Conservation (phyloP, 1,139 yeast species). For the Yamadazyma trypodendri region DNA sequence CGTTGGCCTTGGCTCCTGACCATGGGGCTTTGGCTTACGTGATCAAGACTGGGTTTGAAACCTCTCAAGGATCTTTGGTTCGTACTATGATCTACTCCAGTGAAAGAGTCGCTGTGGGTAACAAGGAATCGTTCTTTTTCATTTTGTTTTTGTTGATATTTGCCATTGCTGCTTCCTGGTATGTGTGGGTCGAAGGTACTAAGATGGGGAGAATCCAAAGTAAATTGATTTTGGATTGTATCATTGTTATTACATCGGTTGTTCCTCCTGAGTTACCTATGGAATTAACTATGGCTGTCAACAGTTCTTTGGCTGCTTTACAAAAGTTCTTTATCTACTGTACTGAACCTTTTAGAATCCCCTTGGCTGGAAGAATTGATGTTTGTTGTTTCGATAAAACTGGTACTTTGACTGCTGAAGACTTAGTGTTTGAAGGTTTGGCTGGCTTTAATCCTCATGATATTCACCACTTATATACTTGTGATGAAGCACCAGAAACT, state of each 20-base stretch:
- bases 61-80: slow-evolving; percentile 95
- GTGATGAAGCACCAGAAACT: slow-evolving; percentile 60
- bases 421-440: slow-evolving; percentile 91
- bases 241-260: slow-evolving; percentile 91
- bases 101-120: slow-evolving; percentile 95
- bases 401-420: slow-evolving; percentile 97
- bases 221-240: slow-evolving; percentile 91
- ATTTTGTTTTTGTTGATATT: slow-evolving; percentile 84
- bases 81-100: slow-evolving; percentile 97
- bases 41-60: slow-evolving; percentile 93
- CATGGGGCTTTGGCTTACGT: slow-evolving; percentile 90
- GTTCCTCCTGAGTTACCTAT: slow-evolving; percentile 99
- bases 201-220: slow-evolving; percentile 94
- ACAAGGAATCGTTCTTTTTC: slow-evolving; percentile 89
- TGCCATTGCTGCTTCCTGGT: slow-evolving; percentile 96
- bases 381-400: slow-evolving; percentile 98
- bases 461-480: slow-evolving; percentile 55
- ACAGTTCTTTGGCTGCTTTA: slow-evolving; percentile 82
- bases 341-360: slow-evolving; percentile 98
- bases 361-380: slow-evolving; percentile 96
- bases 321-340: slow-evolving; percentile 89
- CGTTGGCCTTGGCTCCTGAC: slow-evolving; percentile 71
- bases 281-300: slow-evolving; percentile 98
- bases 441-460: slow-evolving; percentile 71
- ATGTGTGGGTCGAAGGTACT: slow-evolving; percentile 98